Evolutionary conservation across 305 asterid genomes (phyloP).

Genomic region (Caryopteris hybrid): DNA sequence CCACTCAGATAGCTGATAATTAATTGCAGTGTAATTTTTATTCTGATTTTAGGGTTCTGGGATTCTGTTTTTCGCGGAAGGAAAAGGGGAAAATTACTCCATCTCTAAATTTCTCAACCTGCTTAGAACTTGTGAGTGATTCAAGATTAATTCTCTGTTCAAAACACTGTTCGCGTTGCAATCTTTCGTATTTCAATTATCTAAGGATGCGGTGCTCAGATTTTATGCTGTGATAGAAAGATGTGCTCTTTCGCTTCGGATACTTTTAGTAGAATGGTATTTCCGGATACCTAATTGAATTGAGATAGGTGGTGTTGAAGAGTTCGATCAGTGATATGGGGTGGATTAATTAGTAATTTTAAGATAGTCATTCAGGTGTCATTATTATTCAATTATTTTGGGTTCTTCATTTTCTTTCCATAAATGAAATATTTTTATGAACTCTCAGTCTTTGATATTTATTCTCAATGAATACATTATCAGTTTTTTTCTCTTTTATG

Average conservation of each 20-base stretch:
- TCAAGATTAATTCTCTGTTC: background rate
- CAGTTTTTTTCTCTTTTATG: background rate
- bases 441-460: background rate
- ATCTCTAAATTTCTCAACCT: background rate
- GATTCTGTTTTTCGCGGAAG: background rate
- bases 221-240: background rate
- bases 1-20: too few species aligned
- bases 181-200: background rate
- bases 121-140: conserved; percentile 8
- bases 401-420: background rate
- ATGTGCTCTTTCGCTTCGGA: too few species aligned
- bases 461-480: too few species aligned
- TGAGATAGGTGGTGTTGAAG: too few species aligned
- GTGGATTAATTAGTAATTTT: too few species aligned
- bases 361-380: background rate
- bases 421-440: background rate
- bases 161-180: background rate
- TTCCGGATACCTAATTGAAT: too few species aligned
- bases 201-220: background rate
- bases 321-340: too few species aligned
- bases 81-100: background rate
- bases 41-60: conserved; percentile 22
- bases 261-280: too few species aligned
- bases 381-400: background rate
- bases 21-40: too few species aligned